Evolutionary conservation across 139 green algal genomes (phyloP), one percentile per base, ranked within the genome.

Genomic region (Chlamydomonas applanata): DNA sequence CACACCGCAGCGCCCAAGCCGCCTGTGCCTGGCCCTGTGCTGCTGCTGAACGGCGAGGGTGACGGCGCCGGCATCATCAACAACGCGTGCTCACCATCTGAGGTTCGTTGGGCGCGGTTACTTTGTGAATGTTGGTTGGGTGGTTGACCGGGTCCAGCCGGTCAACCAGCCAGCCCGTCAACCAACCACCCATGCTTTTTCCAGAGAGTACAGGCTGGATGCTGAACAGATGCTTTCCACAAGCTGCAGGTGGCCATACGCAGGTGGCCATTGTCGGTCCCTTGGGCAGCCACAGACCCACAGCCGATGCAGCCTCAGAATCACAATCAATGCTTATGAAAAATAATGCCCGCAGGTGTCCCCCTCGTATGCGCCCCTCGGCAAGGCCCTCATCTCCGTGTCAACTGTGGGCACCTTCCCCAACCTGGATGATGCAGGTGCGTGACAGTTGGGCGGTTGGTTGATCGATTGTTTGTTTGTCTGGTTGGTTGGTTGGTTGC

Each of bases 81-180:
- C 88, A 99, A 99, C 81, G 89, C 86, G 60, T 98, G 94, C 88
- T 97, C 98, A 81, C 93, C 93, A 1, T 94, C 88, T n/a, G 90
- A 87, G 11, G 94, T 98, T 14, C 71, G 45, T 64, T 62, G 54
- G n/a, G 9, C 9, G 54, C 9, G 54, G 54, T 62, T 62, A 29
- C n/a, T 7, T 62, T 7, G n/a, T 33, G 54, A 4, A 33, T 27
- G 54, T 62, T 62, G 9, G 9, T 49, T 49, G 7, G 7, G 7
- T 49, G 40, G 40, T 49, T 49, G 40, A 49, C 24, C 19, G 54
- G 54, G 54, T 62, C 4, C 19, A 27, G n/a, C 24, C 54, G n/a
- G n/a, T n/a, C n/a, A n/a, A n/a, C n/a, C n/a, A n/a, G n/a, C n/a
- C n/a, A n/a, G n/a, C n/a, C n/a, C n/a, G n/a, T n/a, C n/a, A n/a